Percentiles rank a stretch among this genome's conserved stretches.
Conservation (phyloP, 2,329 filamentous ascomycete species). For the Bimuria novae-zelandiae region DNA sequence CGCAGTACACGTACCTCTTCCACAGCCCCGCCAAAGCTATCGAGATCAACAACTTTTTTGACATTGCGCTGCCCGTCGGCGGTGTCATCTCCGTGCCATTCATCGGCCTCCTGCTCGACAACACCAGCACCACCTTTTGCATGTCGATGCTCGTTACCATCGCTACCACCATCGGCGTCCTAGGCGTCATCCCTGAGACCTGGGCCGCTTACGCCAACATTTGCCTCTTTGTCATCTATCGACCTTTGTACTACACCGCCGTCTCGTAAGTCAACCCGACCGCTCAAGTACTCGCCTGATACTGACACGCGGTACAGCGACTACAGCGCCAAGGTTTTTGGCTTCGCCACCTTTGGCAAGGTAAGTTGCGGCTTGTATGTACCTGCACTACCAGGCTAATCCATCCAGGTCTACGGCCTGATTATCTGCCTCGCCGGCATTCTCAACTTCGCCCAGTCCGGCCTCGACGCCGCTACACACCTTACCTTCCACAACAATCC, state of each 20-base stretch:
- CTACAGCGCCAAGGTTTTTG: slow-evolving; percentile 89
- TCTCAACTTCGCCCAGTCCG: slow-evolving; percentile 82
- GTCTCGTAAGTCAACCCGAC: slow-evolving; percentile 62
- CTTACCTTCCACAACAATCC: slow-evolving; percentile 72
- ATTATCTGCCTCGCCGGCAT: slow-evolving; percentile 86
- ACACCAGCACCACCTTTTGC: slow-evolving; percentile 72
- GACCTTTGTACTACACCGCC: slow-evolving; percentile 88
- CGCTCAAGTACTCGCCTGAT: neutral
- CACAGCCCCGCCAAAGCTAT: slow-evolving; percentile 64
- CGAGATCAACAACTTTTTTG: slow-evolving; percentile 81
- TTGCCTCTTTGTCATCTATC: slow-evolving; percentile 78
- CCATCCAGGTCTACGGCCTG: slow-evolving; percentile 92
- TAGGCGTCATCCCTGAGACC: slow-evolving; percentile 73
- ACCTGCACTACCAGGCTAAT: no score
- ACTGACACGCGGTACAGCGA: slow-evolving; percentile 55
- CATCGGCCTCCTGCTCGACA: slow-evolving; percentile 79
- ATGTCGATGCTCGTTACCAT: slow-evolving; percentile 70
- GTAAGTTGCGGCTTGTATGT: no score
- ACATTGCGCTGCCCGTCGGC: slow-evolving; percentile 80
- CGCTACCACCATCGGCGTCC: slow-evolving; percentile 74
- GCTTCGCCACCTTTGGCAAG: slow-evolving; percentile 86
- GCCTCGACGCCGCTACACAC: slow-evolving; percentile 78
- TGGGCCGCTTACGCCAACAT: slow-evolving; percentile 79
- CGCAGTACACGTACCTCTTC: slow-evolving; percentile 80
- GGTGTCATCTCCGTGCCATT: slow-evolving; percentile 86